Evolutionary conservation across 2,329 filamentous ascomycete species (phyloP).

Genomic region (Trichoderma sp.): DNA sequence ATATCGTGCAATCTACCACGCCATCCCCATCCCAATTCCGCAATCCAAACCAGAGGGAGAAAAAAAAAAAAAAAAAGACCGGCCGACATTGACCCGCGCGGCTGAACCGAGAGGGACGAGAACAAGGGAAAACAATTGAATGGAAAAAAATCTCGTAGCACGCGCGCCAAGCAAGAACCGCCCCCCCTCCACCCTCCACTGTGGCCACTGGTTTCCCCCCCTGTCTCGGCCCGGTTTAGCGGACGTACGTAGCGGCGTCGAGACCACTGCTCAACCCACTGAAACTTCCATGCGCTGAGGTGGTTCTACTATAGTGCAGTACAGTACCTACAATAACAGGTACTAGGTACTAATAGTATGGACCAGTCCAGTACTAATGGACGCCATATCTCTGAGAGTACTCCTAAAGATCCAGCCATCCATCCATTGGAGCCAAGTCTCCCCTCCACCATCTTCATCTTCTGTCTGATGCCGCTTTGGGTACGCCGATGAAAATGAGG

Average conservation of each 20-base stretch:
- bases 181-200: background rate
- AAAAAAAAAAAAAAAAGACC: background rate
- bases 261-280: background rate
- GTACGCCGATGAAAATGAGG: background rate
- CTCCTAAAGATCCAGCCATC: background rate
- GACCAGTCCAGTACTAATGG: too few species aligned
- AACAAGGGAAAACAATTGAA: background rate
- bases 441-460: background rate
- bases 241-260: background rate
- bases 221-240: constrained; percentile 4
- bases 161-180: background rate
- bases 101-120: background rate
- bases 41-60: background rate
- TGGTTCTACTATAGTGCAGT: too few species aligned
- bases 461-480: background rate
- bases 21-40: background rate
- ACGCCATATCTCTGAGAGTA: too few species aligned
- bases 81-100: background rate
- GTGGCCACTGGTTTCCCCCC: background rate
- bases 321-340: too few species aligned
- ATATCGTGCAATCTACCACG: background rate
- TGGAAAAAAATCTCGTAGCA: background rate
- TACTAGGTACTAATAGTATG: too few species aligned
- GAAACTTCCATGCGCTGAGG: background rate
- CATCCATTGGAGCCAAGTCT: background rate